These are phyloP conservation scores for Populus ilicifolia DNA, from an alignment of 345 rosid genomes.

Conservation along the genomic window DNA sequence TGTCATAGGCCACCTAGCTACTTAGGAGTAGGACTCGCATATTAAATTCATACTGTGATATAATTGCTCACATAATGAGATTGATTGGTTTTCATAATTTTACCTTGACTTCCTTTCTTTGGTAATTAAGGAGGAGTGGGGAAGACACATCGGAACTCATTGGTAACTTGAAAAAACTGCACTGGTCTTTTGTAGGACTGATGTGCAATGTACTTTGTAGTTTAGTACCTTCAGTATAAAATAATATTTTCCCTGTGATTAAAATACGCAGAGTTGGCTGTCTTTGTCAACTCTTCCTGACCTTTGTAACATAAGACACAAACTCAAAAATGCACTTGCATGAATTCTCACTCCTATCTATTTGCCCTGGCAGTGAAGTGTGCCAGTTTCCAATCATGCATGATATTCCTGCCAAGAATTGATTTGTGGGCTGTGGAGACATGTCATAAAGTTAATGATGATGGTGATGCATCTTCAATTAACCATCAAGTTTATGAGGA, in stretches of 20 bases:
- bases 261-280: background rate
- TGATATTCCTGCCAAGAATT: conserved; percentile 85
- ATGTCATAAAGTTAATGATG: conserved; percentile 27
- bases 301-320: background rate
- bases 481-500: conserved; percentile 17
- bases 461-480: conserved; percentile 19
- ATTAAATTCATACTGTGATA: too few species aligned
- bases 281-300: background rate
- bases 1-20: too few species aligned
- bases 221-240: too few species aligned
- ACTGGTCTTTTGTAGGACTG: too few species aligned
- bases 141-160: too few species aligned
- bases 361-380: conserved; percentile 65
- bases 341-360: conserved; percentile 9
- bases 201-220: too few species aligned
- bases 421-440: conserved; percentile 89
- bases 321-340: background rate
- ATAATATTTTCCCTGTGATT: background rate
- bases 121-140: too few species aligned
- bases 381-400: conserved; percentile 56
- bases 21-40: too few species aligned
- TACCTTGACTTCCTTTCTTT: too few species aligned
- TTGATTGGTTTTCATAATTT: too few species aligned
- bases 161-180: too few species aligned
- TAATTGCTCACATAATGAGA: too few species aligned